phyloP scores from a whole-genome alignment of 305 asterid genomes.

The Fraxinus nigra region DNA sequence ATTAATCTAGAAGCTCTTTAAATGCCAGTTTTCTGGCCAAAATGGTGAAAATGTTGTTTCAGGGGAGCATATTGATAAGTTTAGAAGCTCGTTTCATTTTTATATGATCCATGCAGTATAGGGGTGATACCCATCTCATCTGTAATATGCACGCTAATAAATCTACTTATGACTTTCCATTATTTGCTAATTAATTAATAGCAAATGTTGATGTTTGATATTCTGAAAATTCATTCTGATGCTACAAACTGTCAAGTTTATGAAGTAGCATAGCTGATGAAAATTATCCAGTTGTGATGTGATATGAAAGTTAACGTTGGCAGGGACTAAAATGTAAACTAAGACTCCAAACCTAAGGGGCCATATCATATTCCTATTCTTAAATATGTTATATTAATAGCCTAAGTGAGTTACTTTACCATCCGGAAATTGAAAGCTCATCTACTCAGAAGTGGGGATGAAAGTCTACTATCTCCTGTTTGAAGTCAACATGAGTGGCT shows the following conservation, averaged over 20 bases:
- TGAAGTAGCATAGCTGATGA: background rate
- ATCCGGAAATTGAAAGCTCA: background rate
- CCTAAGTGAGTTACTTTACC: background rate
- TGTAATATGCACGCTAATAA: background rate
- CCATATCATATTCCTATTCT: background rate
- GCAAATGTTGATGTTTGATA: background rate
- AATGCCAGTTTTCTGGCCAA: background rate
- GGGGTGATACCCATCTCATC: background rate
- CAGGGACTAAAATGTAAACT: background rate
- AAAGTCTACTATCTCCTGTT: background rate
- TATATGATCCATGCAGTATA: background rate
- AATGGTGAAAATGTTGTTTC: background rate
- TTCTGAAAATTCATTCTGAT: background rate
- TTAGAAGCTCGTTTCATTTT: background rate
- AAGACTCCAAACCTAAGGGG: background rate
- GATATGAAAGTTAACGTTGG: background rate
- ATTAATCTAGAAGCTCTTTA: background rate
- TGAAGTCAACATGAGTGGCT: background rate
- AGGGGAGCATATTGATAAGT: background rate
- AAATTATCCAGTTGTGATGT: background rate
- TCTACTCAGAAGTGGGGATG: background rate
- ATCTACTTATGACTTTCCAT: background rate
- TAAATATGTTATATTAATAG: background rate
- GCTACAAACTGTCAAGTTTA: background rate
- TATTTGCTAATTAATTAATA: background rate